phyloP scores from a whole-genome alignment of 148 eudicot species.

The Silene conica region DNA sequence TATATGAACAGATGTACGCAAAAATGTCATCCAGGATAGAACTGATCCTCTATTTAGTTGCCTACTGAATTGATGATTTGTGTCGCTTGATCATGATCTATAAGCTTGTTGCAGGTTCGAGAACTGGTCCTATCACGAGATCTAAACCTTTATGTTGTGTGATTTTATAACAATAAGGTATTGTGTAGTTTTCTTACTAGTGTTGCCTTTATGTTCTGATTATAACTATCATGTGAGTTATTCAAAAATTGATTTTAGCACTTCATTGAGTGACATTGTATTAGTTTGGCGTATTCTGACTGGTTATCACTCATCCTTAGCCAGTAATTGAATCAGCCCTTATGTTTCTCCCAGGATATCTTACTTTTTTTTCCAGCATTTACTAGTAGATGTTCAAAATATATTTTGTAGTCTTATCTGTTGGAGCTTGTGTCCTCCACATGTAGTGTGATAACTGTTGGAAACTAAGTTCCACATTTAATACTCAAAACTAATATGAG shows the following conservation, averaged over 20 bases:
- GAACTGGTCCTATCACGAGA: slow-evolving; percentile 72
- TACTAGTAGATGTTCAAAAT: background rate
- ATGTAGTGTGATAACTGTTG: too few species aligned
- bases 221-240: background rate
- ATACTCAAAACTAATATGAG: too few species aligned
- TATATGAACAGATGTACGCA: background rate
- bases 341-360: background rate
- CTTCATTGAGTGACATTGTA: background rate
- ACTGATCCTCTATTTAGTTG: background rate
- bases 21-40: background rate
- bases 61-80: too few species aligned
- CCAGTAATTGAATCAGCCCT: background rate
- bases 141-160: slow-evolving; percentile 68
- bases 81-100: background rate
- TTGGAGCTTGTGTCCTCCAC: too few species aligned
- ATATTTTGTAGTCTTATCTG: background rate
- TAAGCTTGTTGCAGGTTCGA: slow-evolving; percentile 29
- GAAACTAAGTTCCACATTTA: too few species aligned
- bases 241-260: background rate
- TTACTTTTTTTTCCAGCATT: background rate
- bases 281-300: background rate
- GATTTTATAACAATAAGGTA: slow-evolving; percentile 95
- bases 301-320: background rate
- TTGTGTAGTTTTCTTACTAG: background rate
- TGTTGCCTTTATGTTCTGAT: background rate